phyloP scores from a whole-genome alignment of 2,329 filamentous ascomycete species.

The Sclerotiophoma versabilis region DNA sequence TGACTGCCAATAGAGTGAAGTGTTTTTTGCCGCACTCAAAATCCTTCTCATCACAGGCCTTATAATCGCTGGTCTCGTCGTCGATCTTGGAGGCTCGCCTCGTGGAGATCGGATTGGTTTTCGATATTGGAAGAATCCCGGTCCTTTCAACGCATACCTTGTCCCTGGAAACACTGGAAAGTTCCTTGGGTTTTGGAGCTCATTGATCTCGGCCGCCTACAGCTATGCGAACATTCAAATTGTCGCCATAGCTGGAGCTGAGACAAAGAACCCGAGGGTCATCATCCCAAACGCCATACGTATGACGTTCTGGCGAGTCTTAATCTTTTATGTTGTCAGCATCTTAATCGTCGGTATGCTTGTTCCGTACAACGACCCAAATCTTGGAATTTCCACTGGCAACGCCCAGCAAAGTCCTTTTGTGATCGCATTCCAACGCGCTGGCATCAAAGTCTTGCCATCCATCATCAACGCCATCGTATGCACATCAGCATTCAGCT shows the following conservation, averaged over 20 bases:
- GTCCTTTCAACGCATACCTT: constrained; percentile 48
- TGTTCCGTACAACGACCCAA: constrained; percentile 42
- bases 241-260: constrained; percentile 78
- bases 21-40: constrained; percentile 52
- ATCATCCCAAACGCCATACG: constrained; percentile 89
- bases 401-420: constrained; percentile 52
- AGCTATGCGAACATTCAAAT: constrained; percentile 79
- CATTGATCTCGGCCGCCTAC: constrained; percentile 79
- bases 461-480: constrained; percentile 25
- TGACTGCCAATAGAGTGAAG: constrained; percentile 57
- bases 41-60: constrained; percentile 19
- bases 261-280: constrained; percentile 80
- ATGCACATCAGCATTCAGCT: constrained; percentile 19
- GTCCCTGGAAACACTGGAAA: constrained; percentile 63
- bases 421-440: constrained; percentile 56
- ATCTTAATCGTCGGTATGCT: constrained; percentile 51
- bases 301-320: constrained; percentile 95
- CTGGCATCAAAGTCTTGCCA: constrained; percentile 50
- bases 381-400: constrained; percentile 17
- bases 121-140: constrained; percentile 69
- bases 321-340: constrained; percentile 55
- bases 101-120: constrained; percentile 56
- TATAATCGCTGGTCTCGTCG: constrained; percentile 7
- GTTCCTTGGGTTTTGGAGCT: constrained; percentile 76
- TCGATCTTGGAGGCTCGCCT: constrained; percentile 13